Conservation (phyloP, 768 basidiomycete species). For the Naganishia vaughanmartiniae region DNA sequence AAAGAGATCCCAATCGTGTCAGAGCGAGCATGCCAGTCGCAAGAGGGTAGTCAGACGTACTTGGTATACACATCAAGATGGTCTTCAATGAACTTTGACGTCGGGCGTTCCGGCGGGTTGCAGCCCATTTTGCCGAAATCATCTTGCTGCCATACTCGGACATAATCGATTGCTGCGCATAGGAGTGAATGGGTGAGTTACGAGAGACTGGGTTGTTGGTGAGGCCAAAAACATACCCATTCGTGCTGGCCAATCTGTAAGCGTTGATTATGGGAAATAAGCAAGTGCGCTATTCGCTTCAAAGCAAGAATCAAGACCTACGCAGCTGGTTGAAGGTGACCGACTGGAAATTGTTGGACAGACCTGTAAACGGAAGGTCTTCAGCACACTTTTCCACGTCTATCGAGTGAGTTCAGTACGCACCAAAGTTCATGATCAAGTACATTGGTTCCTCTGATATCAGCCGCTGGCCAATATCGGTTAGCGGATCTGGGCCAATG, state of each 20-base stretch:
- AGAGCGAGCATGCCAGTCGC: background rate
- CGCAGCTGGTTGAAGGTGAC: conserved; percentile 43
- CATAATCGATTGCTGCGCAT: conserved; percentile 82
- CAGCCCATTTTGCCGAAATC: conserved; percentile 70
- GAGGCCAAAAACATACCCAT: background rate
- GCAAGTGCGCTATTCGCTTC: background rate
- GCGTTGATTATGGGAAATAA: background rate
- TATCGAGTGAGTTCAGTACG: conserved; percentile 55
- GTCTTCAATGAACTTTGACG: conserved; percentile 64
- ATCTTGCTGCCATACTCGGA: conserved; percentile 65
- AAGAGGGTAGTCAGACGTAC: background rate
- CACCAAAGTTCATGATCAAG: conserved; percentile 76
- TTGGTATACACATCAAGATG: conserved; percentile 68
- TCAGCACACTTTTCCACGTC: background rate
- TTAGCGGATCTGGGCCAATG: conserved; percentile 62
- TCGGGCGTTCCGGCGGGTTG: conserved; percentile 74
- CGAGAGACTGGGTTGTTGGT: background rate
- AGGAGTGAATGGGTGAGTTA: conserved; percentile 64
- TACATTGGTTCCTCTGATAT: conserved; percentile 84
- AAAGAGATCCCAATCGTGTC: background rate
- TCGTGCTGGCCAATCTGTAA: conserved; percentile 14
- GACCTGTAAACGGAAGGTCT: conserved; percentile 31
- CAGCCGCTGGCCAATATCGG: conserved; percentile 66
- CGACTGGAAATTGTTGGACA: conserved; percentile 36
- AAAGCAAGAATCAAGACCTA: background rate